Percentiles rank a stretch among this genome's conserved stretches.
Conservation (phyloP, 441 rosid genomes). For the Adansonia grandidieri region DNA sequence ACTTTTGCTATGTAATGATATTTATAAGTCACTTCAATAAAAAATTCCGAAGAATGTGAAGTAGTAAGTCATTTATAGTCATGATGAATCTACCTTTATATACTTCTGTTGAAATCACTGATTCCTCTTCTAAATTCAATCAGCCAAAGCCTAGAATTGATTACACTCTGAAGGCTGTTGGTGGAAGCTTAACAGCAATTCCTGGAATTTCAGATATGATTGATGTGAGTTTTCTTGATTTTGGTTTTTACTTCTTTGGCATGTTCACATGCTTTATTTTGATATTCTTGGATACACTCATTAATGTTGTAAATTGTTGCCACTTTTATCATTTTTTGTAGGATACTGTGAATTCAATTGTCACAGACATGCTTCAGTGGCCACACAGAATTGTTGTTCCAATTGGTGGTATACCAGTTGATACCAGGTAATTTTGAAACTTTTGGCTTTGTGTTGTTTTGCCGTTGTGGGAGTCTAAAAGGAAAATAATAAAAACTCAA, state of each 20-base stretch:
- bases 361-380: constrained; percentile 95
- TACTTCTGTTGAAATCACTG: constrained; percentile 22
- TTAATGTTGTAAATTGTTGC: neutral
- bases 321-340: constrained; percentile 37
- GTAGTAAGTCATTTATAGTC: neutral
- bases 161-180: constrained; percentile 92
- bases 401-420: constrained; percentile 87
- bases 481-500: neutral
- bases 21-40: neutral
- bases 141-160: constrained; percentile 97
- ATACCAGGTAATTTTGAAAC: constrained; percentile 59
- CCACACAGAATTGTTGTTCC: constrained; percentile 98
- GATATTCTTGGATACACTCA: neutral
- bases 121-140: constrained; percentile 30
- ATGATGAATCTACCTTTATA: neutral
- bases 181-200: constrained; percentile 96
- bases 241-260: neutral
- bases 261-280: neutral
- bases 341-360: constrained; percentile 88
- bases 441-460: constrained; percentile 8
- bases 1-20: neutral
- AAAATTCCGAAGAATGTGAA: neutral
- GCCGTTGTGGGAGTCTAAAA: neutral
- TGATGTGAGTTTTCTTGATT: constrained; percentile 61
- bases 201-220: constrained; percentile 98